Evolutionary conservation across 2,329 filamentous ascomycete species (phyloP).

Genomic region (Fusarium acutatum): DNA sequence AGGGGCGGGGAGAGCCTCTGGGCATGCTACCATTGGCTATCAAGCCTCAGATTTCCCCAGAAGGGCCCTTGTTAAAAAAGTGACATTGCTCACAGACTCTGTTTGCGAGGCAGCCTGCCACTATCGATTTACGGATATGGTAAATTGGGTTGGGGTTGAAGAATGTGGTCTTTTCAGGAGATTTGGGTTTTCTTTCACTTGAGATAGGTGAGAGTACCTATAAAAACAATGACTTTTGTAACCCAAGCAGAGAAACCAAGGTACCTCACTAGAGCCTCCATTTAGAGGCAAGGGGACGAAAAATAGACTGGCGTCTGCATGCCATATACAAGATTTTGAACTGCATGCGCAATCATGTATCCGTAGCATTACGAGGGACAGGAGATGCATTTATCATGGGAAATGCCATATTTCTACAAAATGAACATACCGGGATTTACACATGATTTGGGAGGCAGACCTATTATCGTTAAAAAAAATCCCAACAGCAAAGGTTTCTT

Average conservation of each 20-base stretch:
- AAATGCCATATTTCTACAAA: neutral
- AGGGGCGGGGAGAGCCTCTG: slow-evolving; percentile 16
- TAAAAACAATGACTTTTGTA: neutral
- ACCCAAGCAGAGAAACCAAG: neutral
- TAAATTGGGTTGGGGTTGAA: neutral
- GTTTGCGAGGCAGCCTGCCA: slow-evolving; percentile 18
- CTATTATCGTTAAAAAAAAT: neutral
- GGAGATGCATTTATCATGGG: neutral
- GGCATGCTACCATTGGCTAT: slow-evolving; percentile 17
- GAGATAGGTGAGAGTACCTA: neutral
- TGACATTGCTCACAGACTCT: slow-evolving; percentile 15
- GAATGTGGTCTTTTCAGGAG: neutral
- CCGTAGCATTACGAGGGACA: neutral
- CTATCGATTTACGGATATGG: neutral
- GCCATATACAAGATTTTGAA: neutral
- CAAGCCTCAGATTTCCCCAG: slow-evolving; percentile 22
- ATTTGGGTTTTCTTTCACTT: neutral
- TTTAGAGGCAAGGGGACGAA: neutral
- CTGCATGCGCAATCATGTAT: neutral
- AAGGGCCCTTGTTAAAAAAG: slow-evolving; percentile 18
- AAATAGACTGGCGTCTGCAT: neutral
- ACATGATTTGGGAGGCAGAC: neutral
- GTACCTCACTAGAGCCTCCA: neutral
- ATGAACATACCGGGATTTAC: neutral
- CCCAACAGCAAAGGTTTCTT: neutral